Evolutionary conservation across 2,329 filamentous ascomycete species (phyloP).

Genomic region (Cytospora chrysosperma): DNA sequence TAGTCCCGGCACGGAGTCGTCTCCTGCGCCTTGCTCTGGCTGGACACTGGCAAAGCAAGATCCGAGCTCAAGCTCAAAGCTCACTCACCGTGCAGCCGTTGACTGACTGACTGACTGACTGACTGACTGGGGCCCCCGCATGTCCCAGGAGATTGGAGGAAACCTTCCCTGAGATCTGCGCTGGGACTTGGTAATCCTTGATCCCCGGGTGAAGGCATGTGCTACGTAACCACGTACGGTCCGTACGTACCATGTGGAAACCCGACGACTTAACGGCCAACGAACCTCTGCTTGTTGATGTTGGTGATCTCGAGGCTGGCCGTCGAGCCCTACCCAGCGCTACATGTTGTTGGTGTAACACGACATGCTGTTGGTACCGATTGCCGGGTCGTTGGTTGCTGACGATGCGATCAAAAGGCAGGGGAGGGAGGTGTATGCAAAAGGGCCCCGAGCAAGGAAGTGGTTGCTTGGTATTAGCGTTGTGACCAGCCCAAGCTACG

Average conservation of each 20-base stretch:
- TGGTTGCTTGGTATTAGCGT: constrained; percentile 1
- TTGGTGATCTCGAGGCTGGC: background rate
- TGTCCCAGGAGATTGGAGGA: background rate
- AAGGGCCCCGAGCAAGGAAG: background rate
- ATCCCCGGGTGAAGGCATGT: background rate
- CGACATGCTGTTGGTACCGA: constrained; percentile 13
- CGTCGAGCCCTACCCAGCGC: background rate
- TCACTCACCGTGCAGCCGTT: background rate
- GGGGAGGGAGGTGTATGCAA: constrained; percentile 1
- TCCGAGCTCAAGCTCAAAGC: background rate
- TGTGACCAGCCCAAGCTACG: background rate
- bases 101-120: too few relatives aligned
- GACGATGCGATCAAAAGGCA: constrained; percentile 3
- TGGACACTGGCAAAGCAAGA: background rate
- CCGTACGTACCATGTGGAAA: background rate
- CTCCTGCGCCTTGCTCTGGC: background rate
- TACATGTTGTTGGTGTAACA: constrained; percentile 8
- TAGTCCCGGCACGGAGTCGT: background rate
- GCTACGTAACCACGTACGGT: background rate
- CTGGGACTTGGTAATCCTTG: background rate
- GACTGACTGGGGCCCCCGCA: too few relatives aligned
- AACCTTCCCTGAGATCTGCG: background rate
- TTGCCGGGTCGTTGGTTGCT: constrained; percentile 4
- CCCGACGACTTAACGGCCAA: background rate
- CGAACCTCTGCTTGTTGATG: background rate